Base-by-base conservation (phyloP, 1,284 basidiomycete species). In the Ceratobasidium sp. region DNA sequence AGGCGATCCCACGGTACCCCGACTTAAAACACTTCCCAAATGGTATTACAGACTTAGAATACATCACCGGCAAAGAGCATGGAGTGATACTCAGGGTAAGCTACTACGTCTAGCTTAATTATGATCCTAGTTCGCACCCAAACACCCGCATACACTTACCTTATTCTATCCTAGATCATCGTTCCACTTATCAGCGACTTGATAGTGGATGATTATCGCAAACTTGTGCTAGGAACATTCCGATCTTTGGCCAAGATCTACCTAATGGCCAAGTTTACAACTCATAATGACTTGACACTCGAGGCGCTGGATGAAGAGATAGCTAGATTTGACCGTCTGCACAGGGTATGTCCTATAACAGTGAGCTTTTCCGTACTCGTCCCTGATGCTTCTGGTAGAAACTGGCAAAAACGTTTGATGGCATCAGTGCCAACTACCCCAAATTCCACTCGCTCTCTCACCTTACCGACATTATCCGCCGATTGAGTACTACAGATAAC, bases 391-490 rank as follows among this genome's bases (percentile, higher is more conserved):
- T 20, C n/a, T 3, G 3, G n/a, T 8, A 54, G 50, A 52, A 8
- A 52, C 50, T 52, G 10, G 50, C 50, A 12, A 18, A 52, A 10
- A 52, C 4, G 4, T 20, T n/a, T n/a, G 52, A 54, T 3, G 7
- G 7, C 20, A 14, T 64, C 38, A 41, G 60, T 5, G 14, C 38
- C 16, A 44, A 66, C 10, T 66, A 66, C 27, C 64, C 64, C 3
- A 66, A 66, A 18, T 27, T 66, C 20, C 64, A 66, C 27, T 46
- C 64, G 12, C 41, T 66, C 6, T 48, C n/a, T 16, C 64, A 66
- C 38, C 44, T 66, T 12, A n/a, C n/a, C 2, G 41, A 66, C n/a
- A 66, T 66, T n/a, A 27, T 66, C 10, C 64, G 64, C 4, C 41
- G n/a, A 16, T 4, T 48, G 4, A 12, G 64, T 23, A 48, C 64